Conservation (phyloP, 768 basidiomycete species). For the Hygrocybe punicea region DNA sequence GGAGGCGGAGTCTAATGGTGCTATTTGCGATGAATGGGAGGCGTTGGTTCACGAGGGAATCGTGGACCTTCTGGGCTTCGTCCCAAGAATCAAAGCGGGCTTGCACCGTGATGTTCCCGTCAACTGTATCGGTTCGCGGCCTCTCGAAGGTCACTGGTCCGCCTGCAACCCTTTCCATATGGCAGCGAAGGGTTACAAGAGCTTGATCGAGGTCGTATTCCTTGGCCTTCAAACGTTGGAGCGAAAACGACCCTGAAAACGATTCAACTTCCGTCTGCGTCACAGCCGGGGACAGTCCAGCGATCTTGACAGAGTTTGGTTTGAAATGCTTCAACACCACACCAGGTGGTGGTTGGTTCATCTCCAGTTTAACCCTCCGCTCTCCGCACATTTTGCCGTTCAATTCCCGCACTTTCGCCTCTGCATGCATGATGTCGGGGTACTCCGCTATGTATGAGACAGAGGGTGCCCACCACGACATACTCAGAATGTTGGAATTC, state of each 20-base stretch:
- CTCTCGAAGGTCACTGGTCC: slow-evolving; percentile 21
- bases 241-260: slow-evolving; percentile 28
- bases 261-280: slow-evolving; percentile 22
- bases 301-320: slow-evolving; percentile 42
- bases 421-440: slow-evolving; percentile 28
- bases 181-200: slow-evolving; percentile 20
- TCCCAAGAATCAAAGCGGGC: slow-evolving; percentile 51
- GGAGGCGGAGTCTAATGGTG: slow-evolving; percentile 40
- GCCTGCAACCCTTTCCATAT: slow-evolving; percentile 14
- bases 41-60: slow-evolving; percentile 32
- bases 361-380: slow-evolving; percentile 45
- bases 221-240: slow-evolving; percentile 22
- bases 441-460: slow-evolving; percentile 46
- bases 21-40: slow-evolving; percentile 32
- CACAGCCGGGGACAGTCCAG: slow-evolving; percentile 35
- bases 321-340: slow-evolving; percentile 22
- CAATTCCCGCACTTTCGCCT: slow-evolving; percentile 35
- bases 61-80: slow-evolving; percentile 40
- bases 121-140: slow-evolving; percentile 15
- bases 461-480: slow-evolving; percentile 54
- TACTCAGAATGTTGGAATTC: slow-evolving; percentile 40
- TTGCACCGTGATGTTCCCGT: slow-evolving; percentile 35
- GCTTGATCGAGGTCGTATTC: slow-evolving; percentile 18
- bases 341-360: slow-evolving; percentile 41
- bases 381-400: slow-evolving; percentile 36